Evolutionary conservation across 1,284 basidiomycete genomes (phyloP), one percentile per base, ranked within the genome.

Genomic region (Singerocomus rubriflavus): DNA sequence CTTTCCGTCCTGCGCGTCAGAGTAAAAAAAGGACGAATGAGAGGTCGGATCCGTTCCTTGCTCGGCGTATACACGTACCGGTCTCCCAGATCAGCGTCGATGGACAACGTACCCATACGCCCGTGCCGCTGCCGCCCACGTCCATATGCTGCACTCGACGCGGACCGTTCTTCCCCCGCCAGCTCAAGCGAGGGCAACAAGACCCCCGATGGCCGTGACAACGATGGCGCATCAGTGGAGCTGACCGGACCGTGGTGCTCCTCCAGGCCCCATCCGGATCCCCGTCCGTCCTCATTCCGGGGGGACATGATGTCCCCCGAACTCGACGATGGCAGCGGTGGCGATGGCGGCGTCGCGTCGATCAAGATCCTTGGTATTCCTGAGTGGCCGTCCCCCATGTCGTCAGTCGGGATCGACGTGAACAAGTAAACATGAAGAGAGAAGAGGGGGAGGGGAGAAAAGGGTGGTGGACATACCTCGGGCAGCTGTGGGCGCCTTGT

Each of bases 361-460:
- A 88, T 84, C 35, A 86, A 69, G 57, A 88, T 88, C 2, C 80
- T 80, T 12, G 85, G 86, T 41, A 87, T 81, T 46, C 80, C 83
- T 81, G 21, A 4, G 21, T 21, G 21, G 21, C 21, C 21, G 21
- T 21, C 21, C 21, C 21, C 21, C 21, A 21, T 21, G 21, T 21
- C 21, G 21, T 21, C 21, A 21, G 21, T 21, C 21, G 21, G 55
- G n/a, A 36, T 17, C 17, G 9, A 21, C 34, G 10, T 35, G 16
- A 36, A 36, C 11, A 36, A 11, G 11, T 11, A 16, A 11, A 16
- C 7, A 17, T 16, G n/a, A 27, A 21, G 5, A 21, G 1, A 14
- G 30, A 4, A 21, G 21, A n/a, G 21, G 21, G 21, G 21, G 21
- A 21, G 21, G 21, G 21, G 21, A 21, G 21, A 21, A 2, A 21